Evolutionary conservation across 331 rosid species (phyloP).

Genomic region (Quercus tomentella): DNA sequence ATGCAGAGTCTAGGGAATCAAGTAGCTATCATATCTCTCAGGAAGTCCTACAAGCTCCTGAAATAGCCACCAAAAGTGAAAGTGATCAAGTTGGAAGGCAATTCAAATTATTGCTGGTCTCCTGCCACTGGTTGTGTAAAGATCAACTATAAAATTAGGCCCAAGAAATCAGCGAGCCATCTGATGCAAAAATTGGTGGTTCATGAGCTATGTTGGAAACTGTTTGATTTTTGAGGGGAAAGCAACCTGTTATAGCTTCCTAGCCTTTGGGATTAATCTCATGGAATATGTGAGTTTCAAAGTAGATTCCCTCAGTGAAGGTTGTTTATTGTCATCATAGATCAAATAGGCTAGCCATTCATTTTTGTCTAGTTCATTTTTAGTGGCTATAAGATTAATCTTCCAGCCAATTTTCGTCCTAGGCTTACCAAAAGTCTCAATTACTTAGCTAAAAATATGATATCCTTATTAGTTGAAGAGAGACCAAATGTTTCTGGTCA

Average conservation of each 20-base stretch:
- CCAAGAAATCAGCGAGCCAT: neutral
- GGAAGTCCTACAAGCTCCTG: conserved; percentile 73
- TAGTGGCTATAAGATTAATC: too few relatives aligned
- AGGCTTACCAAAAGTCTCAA: too few relatives aligned
- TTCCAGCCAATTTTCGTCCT: too few relatives aligned
- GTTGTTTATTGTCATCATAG: too few relatives aligned
- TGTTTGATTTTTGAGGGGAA: neutral
- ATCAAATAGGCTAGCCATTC: too few relatives aligned
- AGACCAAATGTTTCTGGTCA: too few relatives aligned
- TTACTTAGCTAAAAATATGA: too few relatives aligned
- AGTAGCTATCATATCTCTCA: conserved; percentile 58
- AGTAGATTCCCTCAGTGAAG: too few relatives aligned
- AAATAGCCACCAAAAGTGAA: conserved; percentile 11
- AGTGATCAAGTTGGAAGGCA: neutral
- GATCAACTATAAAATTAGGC: too few relatives aligned
- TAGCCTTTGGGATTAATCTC: neutral
- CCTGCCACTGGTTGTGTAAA: too few relatives aligned
- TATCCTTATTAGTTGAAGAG: too few relatives aligned
- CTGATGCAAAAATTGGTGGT: neutral
- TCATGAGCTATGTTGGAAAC: neutral
- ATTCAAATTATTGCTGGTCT: neutral
- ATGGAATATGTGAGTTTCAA: neutral
- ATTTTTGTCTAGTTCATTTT: too few relatives aligned
- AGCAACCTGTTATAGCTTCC: neutral
- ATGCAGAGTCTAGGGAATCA: conserved; percentile 46